A percentile compares a stretch with the other conserved stretches of the same genome.
Evolutionary conservation across 768 basidiomycete genomes (phyloP).

Genomic region (Coprinellus micaceus): DNA sequence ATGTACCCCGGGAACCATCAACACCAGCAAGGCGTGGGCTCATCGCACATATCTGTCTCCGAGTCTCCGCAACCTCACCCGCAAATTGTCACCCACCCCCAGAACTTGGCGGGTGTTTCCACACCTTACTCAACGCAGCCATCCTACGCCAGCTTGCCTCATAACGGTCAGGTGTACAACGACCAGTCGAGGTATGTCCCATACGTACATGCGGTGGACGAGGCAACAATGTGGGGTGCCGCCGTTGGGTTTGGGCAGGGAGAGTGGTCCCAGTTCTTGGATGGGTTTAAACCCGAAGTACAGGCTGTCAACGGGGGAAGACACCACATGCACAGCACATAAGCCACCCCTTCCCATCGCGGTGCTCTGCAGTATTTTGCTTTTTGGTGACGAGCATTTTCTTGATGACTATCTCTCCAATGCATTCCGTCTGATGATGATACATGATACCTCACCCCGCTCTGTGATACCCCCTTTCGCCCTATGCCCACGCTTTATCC

Average conservation of each 20-base stretch:
- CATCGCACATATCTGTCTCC: slow-evolving; percentile 16
- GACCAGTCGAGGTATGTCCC: slow-evolving; percentile 40
- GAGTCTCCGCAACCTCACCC: slow-evolving; percentile 28
- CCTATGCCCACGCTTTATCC: not conserved
- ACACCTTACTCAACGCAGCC: slow-evolving; percentile 15
- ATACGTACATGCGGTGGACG: slow-evolving; percentile 53
- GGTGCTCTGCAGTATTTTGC: too few relatives aligned
- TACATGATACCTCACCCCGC: not conserved
- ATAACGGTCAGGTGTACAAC: slow-evolving; percentile 31
- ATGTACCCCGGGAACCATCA: slow-evolving; percentile 18
- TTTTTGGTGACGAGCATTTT: not conserved
- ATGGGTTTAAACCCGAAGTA: slow-evolving; percentile 47
- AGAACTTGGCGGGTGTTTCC: slow-evolving; percentile 17
- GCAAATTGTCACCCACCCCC: slow-evolving; percentile 20
- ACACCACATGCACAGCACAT: slow-evolving; percentile 5
- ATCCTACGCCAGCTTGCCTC: slow-evolving; percentile 12
- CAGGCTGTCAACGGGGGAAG: slow-evolving; percentile 10
- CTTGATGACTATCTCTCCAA: not conserved
- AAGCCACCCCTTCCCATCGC: too few relatives aligned
- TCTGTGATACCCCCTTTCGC: not conserved
- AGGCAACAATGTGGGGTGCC: slow-evolving; percentile 70
- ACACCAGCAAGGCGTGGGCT: not conserved
- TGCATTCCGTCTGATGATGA: not conserved
- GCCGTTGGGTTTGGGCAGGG: slow-evolving; percentile 71
- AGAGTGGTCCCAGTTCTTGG: slow-evolving; percentile 66